Evolutionary conservation across 78 protist genomes (phyloP).

Genomic region (Dictyostelium capitatum): DNA sequence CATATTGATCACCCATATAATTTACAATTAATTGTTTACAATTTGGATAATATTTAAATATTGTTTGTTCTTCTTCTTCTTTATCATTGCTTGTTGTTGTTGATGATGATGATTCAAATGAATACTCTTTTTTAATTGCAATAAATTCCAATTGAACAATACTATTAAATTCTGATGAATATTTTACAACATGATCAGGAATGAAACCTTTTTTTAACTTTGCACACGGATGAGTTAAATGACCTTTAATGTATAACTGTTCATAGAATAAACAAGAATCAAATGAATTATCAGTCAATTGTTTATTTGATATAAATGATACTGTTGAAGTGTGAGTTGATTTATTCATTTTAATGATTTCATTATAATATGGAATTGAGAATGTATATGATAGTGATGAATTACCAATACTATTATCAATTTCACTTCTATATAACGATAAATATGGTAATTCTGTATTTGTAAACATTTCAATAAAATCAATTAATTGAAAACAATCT

Average conservation of each 20-base stretch:
- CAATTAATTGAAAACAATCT: background rate
- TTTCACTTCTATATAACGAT: background rate
- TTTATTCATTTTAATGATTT: background rate
- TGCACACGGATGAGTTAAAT: background rate
- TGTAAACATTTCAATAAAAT: background rate
- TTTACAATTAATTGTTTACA: background rate
- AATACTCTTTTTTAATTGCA: background rate
- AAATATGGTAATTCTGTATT: background rate
- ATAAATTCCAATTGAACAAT: background rate
- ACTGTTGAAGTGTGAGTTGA: background rate
- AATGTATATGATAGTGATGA: background rate
- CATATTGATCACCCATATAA: background rate
- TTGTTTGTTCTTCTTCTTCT: background rate
- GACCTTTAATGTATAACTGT: constrained; percentile 5
- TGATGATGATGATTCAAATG: background rate
- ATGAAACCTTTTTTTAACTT: constrained; percentile 10
- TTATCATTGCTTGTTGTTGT: background rate
- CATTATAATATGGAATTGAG: background rate
- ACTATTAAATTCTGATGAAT: background rate
- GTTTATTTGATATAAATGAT: background rate
- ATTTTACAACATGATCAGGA: background rate
- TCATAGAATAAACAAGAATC: constrained; percentile 17
- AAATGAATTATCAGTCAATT: background rate
- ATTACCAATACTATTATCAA: constrained; percentile 8
- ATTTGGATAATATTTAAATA: background rate